A percentile compares a stretch with the other conserved stretches of the same genome.
Conservation (phyloP, 306 rosid species). For the Herpetospermum pedunculosum region DNA sequence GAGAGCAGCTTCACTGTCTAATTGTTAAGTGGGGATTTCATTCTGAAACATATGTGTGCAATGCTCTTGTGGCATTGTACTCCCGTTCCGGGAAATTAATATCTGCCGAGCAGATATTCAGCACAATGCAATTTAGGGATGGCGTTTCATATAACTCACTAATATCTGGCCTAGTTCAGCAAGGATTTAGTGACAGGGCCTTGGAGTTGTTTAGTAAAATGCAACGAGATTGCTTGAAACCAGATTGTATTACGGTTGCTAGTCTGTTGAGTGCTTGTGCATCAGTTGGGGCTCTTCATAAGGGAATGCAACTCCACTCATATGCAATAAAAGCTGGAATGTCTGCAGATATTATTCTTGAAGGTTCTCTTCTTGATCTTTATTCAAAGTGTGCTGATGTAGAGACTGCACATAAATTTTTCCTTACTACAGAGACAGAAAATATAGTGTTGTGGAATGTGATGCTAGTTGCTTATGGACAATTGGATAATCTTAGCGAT, state of each 20-base stretch:
- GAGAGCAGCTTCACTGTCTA: conserved; percentile 73
- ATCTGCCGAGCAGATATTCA: conserved; percentile 52
- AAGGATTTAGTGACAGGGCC: conserved; percentile 48
- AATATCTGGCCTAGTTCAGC: conserved; percentile 76
- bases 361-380: conserved; percentile 85
- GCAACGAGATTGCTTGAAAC: conserved; percentile 54
- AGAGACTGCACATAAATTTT: conserved; percentile 53
- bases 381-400: conserved; percentile 75
- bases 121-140: conserved; percentile 47
- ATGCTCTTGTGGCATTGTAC: conserved; percentile 71
- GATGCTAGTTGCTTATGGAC: conserved; percentile 85
- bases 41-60: conserved; percentile 66
- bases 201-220: conserved; percentile 50
- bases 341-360: conserved; percentile 63
- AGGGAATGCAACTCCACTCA: conserved; percentile 70
- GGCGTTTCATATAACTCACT: conserved; percentile 76
- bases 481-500: conserved; percentile 38
- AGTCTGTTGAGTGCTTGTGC: conserved; percentile 76
- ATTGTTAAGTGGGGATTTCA: conserved; percentile 62
- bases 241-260: conserved; percentile 71
- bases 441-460: conserved; percentile 79
- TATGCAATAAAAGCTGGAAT: conserved; percentile 67
- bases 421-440: conserved; percentile 54
- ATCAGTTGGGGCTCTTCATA: conserved; percentile 37
- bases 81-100: conserved; percentile 43